Percentiles rank a stretch among this genome's conserved stretches.
Conservation (phyloP, 1,284 basidiomycete species). For the Cutaneotrichosporon cyanovorans region DNA sequence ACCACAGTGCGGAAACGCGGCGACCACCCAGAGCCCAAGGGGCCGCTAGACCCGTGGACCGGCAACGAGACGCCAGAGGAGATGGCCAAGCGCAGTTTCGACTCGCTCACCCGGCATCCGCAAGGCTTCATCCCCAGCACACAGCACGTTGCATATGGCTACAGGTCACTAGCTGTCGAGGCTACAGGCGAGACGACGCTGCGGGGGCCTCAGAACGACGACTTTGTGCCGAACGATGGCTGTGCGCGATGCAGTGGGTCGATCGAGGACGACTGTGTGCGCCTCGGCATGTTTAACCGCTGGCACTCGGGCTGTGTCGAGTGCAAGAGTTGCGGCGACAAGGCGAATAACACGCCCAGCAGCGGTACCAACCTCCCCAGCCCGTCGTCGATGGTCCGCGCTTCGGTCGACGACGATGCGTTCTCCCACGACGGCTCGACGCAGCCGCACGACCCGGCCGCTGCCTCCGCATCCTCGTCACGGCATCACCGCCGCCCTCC, state of each 20-base stretch:
- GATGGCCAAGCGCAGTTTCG: slow-evolving; percentile 34
- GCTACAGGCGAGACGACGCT: slow-evolving; percentile 81
- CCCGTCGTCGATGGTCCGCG: slow-evolving; percentile 3
- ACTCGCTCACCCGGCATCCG: slow-evolving; percentile 36
- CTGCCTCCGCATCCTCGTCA: neutral
- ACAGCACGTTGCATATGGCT: slow-evolving; percentile 65
- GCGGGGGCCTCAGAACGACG: slow-evolving; percentile 39
- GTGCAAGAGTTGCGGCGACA: slow-evolving; percentile 71
- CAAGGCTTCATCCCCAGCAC: slow-evolving; percentile 58
- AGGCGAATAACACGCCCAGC: slow-evolving; percentile 51
- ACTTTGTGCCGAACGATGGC: slow-evolving; percentile 57
- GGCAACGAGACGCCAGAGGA: slow-evolving; percentile 29
- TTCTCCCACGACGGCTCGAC: slow-evolving; percentile 27
- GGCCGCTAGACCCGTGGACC: slow-evolving; percentile 9
- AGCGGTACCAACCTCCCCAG: neutral
- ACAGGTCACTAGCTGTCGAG: slow-evolving; percentile 72
- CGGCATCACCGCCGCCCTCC: slow-evolving; percentile 44
- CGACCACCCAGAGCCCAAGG: slow-evolving; percentile 24
- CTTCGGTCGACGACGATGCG: slow-evolving; percentile 6
- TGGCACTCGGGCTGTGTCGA: slow-evolving; percentile 93
- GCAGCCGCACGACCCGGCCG: slow-evolving; percentile 24
- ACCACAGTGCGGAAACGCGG: slow-evolving; percentile 56
- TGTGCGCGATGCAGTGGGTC: slow-evolving; percentile 83
- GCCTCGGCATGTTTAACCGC: slow-evolving; percentile 84
- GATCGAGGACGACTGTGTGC: slow-evolving; percentile 94